Conservation (phyloP, 2,329 filamentous ascomycete species). For the Tolypocladium sp. region DNA sequence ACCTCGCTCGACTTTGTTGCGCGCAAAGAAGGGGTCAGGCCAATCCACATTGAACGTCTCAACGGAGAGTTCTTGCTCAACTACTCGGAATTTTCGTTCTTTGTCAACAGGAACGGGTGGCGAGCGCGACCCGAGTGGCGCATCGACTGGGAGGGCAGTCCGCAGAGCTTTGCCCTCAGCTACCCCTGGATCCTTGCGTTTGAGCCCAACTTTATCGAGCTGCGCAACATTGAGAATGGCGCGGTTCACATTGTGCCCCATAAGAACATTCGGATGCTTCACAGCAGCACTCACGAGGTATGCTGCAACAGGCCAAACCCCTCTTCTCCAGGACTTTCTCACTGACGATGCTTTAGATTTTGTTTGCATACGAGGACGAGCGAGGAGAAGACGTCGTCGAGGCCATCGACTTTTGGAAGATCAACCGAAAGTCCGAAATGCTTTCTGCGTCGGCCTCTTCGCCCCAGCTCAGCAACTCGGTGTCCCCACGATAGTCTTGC, state of each 20-base stretch:
- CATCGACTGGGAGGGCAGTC: conserved; percentile 94
- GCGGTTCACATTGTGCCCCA: conserved; percentile 93
- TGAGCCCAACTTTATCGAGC: conserved; percentile 94
- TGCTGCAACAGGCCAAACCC: conserved; percentile 16
- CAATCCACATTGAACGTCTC: conserved; percentile 94
- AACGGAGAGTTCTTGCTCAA: conserved; percentile 96
- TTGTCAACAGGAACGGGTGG: conserved; percentile 98
- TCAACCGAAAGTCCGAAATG: conserved; percentile 40
- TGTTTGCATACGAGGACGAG: conserved; percentile 97
- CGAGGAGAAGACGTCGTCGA: conserved; percentile 87
- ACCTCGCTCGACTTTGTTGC: conserved; percentile 96
- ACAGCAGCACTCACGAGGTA: conserved; percentile 95
- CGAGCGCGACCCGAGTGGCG: conserved; percentile 91
- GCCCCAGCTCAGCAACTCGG: not conserved
- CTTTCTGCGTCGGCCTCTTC: conserved; percentile 10
- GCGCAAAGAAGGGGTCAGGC: conserved; percentile 84
- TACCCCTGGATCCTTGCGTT: conserved; percentile 97
- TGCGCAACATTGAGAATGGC: conserved; percentile 88
- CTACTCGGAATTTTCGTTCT: conserved; percentile 98
- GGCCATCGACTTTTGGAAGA: conserved; percentile 93
- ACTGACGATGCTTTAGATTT: conserved; percentile 51
- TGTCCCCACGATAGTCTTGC: conserved; percentile 1
- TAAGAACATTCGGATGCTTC: conserved; percentile 94
- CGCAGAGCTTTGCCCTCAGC: conserved; percentile 85
- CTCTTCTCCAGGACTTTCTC: not conserved